These are phyloP conservation scores for Diutina neorugosa DNA, from an alignment of 1,139 yeast species.

Conservation along the genomic window DNA sequence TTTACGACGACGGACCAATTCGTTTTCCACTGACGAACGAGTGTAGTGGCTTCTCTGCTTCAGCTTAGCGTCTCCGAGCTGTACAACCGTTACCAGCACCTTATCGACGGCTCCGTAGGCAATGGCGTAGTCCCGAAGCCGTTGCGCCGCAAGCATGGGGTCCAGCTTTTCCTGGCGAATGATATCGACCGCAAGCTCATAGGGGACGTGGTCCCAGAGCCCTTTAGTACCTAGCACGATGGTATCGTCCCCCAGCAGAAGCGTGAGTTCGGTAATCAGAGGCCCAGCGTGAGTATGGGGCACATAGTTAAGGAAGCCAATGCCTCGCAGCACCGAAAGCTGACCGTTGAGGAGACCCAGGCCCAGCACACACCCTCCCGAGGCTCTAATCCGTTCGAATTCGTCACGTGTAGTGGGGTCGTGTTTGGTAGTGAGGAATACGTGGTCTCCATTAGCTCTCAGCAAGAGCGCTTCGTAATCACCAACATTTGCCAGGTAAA, in stretches of 20 bases:
- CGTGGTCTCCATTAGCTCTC: conserved; percentile 69
- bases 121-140: conserved; percentile 85
- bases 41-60: not conserved
- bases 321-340: conserved; percentile 77
- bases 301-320: conserved; percentile 75
- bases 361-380: conserved; percentile 84
- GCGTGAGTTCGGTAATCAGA: conserved; percentile 47
- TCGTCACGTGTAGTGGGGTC: conserved; percentile 75
- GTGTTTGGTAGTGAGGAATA: conserved; percentile 63
- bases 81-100: conserved; percentile 73
- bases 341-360: conserved; percentile 81
- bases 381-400: conserved; percentile 75
- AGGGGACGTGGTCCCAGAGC: conserved; percentile 75
- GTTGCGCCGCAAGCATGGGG: conserved; percentile 89
- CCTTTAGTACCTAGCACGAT: conserved; percentile 77
- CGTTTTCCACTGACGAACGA: conserved; percentile 18
- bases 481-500: conserved; percentile 85
- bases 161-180: conserved; percentile 73
- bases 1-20: conserved; percentile 40
- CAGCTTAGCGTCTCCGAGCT: conserved; percentile 33
- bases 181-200: conserved; percentile 83
- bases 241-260: conserved; percentile 69
- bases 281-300: conserved; percentile 93
- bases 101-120: conserved; percentile 83
- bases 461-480: conserved; percentile 79